phyloP scores from a whole-genome alignment of 2,329 filamentous ascomycete species.

The Colletotrichum magnum region DNA sequence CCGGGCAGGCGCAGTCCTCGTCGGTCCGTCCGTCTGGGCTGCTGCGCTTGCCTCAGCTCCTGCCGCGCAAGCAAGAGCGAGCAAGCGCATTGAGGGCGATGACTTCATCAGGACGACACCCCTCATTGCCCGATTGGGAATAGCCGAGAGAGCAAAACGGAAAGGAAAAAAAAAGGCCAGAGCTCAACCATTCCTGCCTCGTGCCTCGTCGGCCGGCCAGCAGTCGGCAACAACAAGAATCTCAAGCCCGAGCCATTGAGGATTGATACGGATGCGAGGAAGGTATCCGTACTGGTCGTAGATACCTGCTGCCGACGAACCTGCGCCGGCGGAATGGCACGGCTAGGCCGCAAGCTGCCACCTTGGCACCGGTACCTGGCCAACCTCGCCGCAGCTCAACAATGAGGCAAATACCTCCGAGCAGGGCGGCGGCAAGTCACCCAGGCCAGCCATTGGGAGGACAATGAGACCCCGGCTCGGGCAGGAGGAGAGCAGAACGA shows the following conservation, averaged over 20 bases:
- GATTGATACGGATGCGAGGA: too few species aligned
- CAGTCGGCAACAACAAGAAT: not conserved
- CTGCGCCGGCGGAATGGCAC: not conserved
- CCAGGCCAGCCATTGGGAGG: conserved; percentile 7
- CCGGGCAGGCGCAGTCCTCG: not conserved
- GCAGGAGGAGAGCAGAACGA: conserved; percentile 20
- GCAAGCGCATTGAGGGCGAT: conserved; percentile 19
- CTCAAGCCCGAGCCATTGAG: too few species aligned
- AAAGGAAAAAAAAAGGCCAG: not conserved
- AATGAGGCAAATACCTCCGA: conserved; percentile 26
- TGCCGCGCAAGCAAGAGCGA: not conserved
- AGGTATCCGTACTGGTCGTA: too few species aligned
- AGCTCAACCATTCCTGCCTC: conserved; percentile 9
- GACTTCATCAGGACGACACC: conserved; percentile 30
- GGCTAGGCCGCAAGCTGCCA: conserved; percentile 13
- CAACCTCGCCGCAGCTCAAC: conserved; percentile 19
- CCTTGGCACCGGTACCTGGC: conserved; percentile 24
- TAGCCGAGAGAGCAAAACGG: conserved; percentile 1
- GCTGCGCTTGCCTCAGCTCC: not conserved
- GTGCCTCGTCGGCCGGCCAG: conserved; percentile 7
- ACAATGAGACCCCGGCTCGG: conserved; percentile 23
- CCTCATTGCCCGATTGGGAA: conserved; percentile 13
- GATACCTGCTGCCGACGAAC: too few species aligned
- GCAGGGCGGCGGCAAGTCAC: conserved; percentile 8
- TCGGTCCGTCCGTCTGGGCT: conserved; percentile 1